These are phyloP conservation scores for Herpetospermum pedunculosum DNA, from an alignment of 306 rosid genomes.

Conservation along the genomic window DNA sequence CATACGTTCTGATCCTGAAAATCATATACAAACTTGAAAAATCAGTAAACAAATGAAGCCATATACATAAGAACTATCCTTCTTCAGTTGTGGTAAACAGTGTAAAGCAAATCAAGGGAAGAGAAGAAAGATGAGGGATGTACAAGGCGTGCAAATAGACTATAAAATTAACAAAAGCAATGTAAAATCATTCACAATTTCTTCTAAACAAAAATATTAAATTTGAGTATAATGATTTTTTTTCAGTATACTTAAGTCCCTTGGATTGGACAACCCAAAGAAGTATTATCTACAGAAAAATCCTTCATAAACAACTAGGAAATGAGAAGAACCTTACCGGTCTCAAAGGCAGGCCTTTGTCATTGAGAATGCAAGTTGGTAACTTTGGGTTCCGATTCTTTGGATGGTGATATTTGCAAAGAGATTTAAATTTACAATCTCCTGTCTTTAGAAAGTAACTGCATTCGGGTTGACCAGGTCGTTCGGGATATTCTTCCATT, in stretches of 20 bases:
- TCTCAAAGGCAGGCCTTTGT: constrained; percentile 91
- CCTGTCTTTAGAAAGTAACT: constrained; percentile 80
- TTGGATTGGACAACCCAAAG: not conserved
- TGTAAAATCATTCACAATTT: not conserved
- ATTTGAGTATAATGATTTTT: not conserved
- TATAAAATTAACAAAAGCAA: not conserved
- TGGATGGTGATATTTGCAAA: constrained; percentile 92
- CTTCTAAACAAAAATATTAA: not conserved
- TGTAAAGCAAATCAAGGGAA: not conserved
- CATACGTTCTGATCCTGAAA: constrained; percentile 69
- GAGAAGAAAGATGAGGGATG: not conserved
- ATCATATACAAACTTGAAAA: constrained; percentile 12
- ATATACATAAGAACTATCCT: not conserved
- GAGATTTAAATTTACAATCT: constrained; percentile 66
- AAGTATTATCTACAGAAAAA: not conserved
- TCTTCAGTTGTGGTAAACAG: not conserved
- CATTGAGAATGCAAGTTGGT: constrained; percentile 48
- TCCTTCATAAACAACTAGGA: not conserved
- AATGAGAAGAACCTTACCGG: constrained; percentile 47
- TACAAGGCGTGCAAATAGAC: not conserved
- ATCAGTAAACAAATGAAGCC: not conserved
- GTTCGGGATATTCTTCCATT: constrained; percentile 63
- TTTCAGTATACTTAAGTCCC: not conserved
- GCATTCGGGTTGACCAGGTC: constrained; percentile 95
- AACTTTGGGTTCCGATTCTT: constrained; percentile 36